These are phyloP conservation scores for Fusarium solani-melongenae DNA, from an alignment of 2,329 filamentous ascomycete species.

Conservation along the genomic window DNA sequence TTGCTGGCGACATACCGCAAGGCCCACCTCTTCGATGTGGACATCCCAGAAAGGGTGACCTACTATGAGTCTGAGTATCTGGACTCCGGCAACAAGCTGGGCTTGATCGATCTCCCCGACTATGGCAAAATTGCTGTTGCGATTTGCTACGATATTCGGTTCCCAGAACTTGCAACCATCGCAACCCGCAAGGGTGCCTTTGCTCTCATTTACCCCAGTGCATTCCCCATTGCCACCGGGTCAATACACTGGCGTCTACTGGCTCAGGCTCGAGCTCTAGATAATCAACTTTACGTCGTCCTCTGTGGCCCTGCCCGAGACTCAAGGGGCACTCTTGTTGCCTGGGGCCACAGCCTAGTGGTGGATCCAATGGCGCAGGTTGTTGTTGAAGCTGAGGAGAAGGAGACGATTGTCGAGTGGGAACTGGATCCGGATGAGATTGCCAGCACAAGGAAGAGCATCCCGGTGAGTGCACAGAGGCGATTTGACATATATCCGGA, in stretches of 20 bases:
- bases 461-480: slow-evolving; percentile 84
- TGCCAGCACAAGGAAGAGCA: slow-evolving; percentile 78
- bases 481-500: slow-evolving; percentile 97
- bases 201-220: slow-evolving; percentile 87
- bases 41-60: slow-evolving; percentile 91
- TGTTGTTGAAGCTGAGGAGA: slow-evolving; percentile 78
- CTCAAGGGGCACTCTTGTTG: slow-evolving; percentile 79
- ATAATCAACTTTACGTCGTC: slow-evolving; percentile 93
- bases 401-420: slow-evolving; percentile 78
- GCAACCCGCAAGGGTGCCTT: slow-evolving; percentile 90
- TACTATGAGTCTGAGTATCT: slow-evolving; percentile 92
- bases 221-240: slow-evolving; percentile 93
- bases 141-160: slow-evolving; percentile 98
- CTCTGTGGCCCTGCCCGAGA: slow-evolving; percentile 91
- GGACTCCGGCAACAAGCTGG: slow-evolving; percentile 84
- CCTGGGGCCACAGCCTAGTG: slow-evolving; percentile 90
- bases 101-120: slow-evolving; percentile 85
- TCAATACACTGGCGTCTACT: slow-evolving; percentile 89
- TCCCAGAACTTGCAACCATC: slow-evolving; percentile 90
- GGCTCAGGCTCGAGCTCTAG: slow-evolving; percentile 83
- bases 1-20: slow-evolving; percentile 90
- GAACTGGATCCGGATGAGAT: slow-evolving; percentile 76
- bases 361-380: slow-evolving; percentile 87
- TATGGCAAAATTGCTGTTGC: slow-evolving; percentile 88
- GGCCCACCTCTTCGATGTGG: slow-evolving; percentile 94